Base-by-base conservation (phyloP, 2,329 filamentous ascomycete genomes). In the Samsoniella hepiali region DNA sequence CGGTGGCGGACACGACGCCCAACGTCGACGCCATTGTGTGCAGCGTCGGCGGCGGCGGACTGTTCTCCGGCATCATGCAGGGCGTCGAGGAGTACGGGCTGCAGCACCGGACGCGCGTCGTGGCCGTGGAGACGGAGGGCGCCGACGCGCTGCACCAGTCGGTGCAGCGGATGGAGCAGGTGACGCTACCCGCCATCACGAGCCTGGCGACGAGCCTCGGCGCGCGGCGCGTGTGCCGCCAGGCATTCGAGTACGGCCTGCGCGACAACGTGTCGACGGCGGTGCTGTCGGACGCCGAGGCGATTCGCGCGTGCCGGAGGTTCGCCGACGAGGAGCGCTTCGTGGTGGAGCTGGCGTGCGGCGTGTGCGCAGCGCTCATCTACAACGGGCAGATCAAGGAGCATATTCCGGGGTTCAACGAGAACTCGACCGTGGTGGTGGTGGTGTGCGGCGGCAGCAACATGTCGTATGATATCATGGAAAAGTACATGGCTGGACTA, bases 21-120 rank as follows among this genome's bases (percentile, higher is more conserved):
- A 67, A 67, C 17, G 80, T 89, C 3, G 87, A 91, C 69, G 89
- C 84, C 1, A 78, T 95, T 5, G 81, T 93, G 47, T 93, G 89
- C 73, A 88, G 82, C 64, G 89, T 93, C 44, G 91, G 91, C 5
- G 91, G 91, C n/a, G 91, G 91, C 11, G 91, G 91, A 0, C 75
- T 95, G n/a, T 82, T 95, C 55, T 88, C 87, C 68, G 91, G 91
- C 1, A 77, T 95, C 63, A 83, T 89, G 72, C 79, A 87, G 70
- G 89, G 88, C 3, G 76, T 93, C 2, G 66, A 71, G 57, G 66
- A 67, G 44, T n/a, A 67, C 54, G 55, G 63, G 5, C 54, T 69
- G 63, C 40, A 44, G 58, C 42, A 66, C 45, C 56, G 71, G 72
- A 68, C 80, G 77, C 65, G 63, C 42, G 81, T 94, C 15, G 72